Evolutionary conservation across 306 rosid genomes (phyloP).

Genomic region (Lathyrus oleraceus): DNA sequence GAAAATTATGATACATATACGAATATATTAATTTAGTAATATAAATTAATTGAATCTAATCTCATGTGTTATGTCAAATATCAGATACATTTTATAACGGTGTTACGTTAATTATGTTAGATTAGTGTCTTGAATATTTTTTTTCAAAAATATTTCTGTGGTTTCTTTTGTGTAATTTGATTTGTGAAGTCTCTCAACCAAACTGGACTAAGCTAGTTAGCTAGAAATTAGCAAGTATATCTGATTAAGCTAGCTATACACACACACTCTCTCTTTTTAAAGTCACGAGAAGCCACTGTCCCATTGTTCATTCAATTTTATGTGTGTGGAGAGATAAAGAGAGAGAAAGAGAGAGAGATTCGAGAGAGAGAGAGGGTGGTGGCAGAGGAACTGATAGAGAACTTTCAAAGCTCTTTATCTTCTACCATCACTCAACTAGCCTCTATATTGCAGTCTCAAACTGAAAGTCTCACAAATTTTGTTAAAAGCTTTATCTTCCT

Average conservation of each 20-base stretch:
- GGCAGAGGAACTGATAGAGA: slow-evolving; percentile 99
- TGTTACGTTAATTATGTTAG: no score
- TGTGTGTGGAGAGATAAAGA: slow-evolving; percentile 33
- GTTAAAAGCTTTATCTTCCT: slow-evolving; percentile 41
- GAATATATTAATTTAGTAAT: no score
- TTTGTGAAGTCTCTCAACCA: slow-evolving; percentile 47
- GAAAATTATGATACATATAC: no score
- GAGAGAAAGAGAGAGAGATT: slow-evolving; percentile 39
- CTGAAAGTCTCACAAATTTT: slow-evolving; percentile 64
- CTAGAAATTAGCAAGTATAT: slow-evolving; percentile 33
- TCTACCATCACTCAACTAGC: slow-evolving; percentile 89
- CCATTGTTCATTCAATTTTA: slow-evolving; percentile 59
- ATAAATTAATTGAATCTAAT: no score
- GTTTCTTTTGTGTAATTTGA: slow-evolving; percentile 7
- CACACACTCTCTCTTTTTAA: slow-evolving; percentile 46
- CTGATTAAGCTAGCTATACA: slow-evolving; percentile 37
- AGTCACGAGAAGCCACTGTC: slow-evolving; percentile 90
- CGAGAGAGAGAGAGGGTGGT: slow-evolving; percentile 38
- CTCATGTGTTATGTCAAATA: no score
- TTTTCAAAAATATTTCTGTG: no score
- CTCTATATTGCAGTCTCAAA: slow-evolving; percentile 82
- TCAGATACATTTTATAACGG: no score
- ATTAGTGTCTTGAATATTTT: no score
- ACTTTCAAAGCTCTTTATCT: slow-evolving; percentile 98
- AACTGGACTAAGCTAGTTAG: slow-evolving; percentile 48